phyloP scores from a whole-genome alignment of 129 eudicot genomes.

The Chrysanthemum lavandulifolium region DNA sequence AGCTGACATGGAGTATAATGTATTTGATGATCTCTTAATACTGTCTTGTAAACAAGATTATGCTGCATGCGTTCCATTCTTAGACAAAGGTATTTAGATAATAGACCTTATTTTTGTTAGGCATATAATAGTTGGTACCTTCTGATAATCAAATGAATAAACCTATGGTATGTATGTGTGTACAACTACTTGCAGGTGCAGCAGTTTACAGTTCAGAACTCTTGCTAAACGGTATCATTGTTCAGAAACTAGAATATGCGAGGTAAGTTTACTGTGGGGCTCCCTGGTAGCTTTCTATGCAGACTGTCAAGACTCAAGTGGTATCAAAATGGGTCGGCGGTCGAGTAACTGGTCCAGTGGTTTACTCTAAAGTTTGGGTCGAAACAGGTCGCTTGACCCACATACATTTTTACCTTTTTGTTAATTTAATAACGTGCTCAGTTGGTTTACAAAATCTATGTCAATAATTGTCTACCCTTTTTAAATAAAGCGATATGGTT shows the following conservation, averaged over 20 bases:
- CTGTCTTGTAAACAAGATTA: conserved; percentile 81
- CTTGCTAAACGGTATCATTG: conserved; percentile 74
- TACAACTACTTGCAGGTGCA: conserved; percentile 49
- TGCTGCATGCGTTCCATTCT: conserved; percentile 53
- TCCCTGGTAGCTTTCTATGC: too few species aligned
- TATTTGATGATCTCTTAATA: conserved; percentile 45
- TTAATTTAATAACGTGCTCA: too few species aligned
- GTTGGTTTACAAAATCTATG: too few species aligned
- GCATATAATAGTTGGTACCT: neutral
- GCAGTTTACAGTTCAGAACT: conserved; percentile 67
- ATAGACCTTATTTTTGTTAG: conserved; percentile 18
- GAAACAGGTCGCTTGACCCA: too few species aligned
- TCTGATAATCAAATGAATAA: conserved; percentile 11
- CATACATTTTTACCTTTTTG: too few species aligned
- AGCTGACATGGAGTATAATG: conserved; percentile 27
- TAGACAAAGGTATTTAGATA: conserved; percentile 57
- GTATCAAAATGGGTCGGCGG: too few species aligned
- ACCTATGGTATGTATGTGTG: conserved; percentile 7
- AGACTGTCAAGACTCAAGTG: too few species aligned
- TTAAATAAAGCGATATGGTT: too few species aligned
- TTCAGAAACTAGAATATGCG: conserved; percentile 69
- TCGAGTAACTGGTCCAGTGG: too few species aligned
- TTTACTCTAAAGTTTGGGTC: too few species aligned
- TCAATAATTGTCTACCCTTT: too few species aligned
- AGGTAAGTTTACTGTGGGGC: conserved; percentile 38